A percentile compares a stretch with the other conserved stretches of the same genome.
phyloP scores from a whole-genome alignment of 495 filamentous ascomycete species.

The Aspergillus cavernicola region DNA sequence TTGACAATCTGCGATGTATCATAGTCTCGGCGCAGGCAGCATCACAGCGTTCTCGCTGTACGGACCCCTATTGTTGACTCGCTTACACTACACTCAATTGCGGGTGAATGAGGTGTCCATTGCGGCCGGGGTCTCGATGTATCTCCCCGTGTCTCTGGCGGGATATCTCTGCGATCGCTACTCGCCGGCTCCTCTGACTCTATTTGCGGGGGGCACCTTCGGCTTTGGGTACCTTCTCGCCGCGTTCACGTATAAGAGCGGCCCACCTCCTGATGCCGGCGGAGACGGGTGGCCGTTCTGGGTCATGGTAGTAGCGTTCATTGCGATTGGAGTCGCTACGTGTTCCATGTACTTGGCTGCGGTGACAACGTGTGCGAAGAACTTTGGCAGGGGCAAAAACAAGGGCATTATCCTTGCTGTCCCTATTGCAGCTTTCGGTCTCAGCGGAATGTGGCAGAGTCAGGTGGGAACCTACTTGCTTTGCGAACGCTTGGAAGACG shows the following conservation, averaged over 20 bases:
- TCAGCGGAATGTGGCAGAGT: slow-evolving; percentile 93
- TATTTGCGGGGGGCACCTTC: slow-evolving; percentile 70
- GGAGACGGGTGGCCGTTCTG: slow-evolving; percentile 68
- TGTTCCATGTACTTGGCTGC: slow-evolving; percentile 81
- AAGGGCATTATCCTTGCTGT: slow-evolving; percentile 84
- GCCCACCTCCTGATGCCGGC: slow-evolving; percentile 50
- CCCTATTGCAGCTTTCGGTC: slow-evolving; percentile 87
- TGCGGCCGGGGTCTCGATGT: slow-evolving; percentile 79
- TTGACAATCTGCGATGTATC: not conserved
- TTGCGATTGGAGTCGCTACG: slow-evolving; percentile 75
- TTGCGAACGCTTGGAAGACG: slow-evolving; percentile 58
- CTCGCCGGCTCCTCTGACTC: slow-evolving; percentile 68
- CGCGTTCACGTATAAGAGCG: slow-evolving; percentile 69
- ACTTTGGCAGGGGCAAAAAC: slow-evolving; percentile 84
- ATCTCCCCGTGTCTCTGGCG: slow-evolving; percentile 82
- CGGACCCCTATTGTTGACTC: slow-evolving; percentile 78
- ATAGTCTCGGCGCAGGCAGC: slow-evolving; percentile 70
- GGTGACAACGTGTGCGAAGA: slow-evolving; percentile 94
- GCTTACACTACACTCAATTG: slow-evolving; percentile 80
- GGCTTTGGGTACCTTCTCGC: slow-evolving; percentile 80
- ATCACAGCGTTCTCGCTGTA: slow-evolving; percentile 89
- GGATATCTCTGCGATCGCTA: slow-evolving; percentile 88
- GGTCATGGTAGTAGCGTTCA: slow-evolving; percentile 81
- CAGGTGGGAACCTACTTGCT: slow-evolving; percentile 80
- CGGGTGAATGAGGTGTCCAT: slow-evolving; percentile 88